Conservation (phyloP, 1,284 basidiomycete genomes). For the Pholiota adiposa region DNA sequence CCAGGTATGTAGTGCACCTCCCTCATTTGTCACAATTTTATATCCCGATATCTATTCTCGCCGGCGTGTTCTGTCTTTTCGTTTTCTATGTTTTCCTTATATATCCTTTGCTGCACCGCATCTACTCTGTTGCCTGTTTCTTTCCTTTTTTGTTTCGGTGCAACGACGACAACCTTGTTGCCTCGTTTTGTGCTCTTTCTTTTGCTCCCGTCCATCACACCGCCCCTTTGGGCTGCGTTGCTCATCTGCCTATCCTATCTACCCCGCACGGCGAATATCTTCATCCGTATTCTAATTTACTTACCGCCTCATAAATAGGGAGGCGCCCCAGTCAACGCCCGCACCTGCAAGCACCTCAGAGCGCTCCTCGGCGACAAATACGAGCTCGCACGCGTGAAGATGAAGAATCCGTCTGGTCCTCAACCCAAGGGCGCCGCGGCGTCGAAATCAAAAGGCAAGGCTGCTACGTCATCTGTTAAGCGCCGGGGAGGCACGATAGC, state of each 20-base stretch:
- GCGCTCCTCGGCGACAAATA: conserved; percentile 61
- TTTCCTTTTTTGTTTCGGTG: neutral
- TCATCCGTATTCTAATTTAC: neutral
- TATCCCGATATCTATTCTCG: neutral
- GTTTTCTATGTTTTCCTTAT: neutral
- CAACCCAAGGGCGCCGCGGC: conserved; percentile 29
- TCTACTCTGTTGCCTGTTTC: conserved; percentile 1
- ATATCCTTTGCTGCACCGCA: neutral
- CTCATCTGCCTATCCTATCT: neutral
- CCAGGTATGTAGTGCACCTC: conserved; percentile 50
- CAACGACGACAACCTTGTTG: neutral
- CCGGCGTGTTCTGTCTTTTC: neutral
- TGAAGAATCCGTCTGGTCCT: conserved; percentile 50
- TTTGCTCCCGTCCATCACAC: neutral
- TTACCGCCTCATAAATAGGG: conserved; percentile 29
- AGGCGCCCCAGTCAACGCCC: conserved; percentile 53
- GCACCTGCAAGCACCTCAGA: conserved; percentile 66
- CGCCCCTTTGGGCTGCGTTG: neutral
- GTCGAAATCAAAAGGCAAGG: conserved; percentile 25
- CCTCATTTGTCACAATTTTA: neutral
- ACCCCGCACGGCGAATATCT: neutral
- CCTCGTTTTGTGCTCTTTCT: neutral
- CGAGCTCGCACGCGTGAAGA: conserved; percentile 52
- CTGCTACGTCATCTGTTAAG: conserved; percentile 17
- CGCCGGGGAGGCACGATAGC: conserved; percentile 12